phyloP scores from a whole-genome alignment of 2,329 filamentous ascomycete species.

The Stachybotrys chlorohalonatus region DNA sequence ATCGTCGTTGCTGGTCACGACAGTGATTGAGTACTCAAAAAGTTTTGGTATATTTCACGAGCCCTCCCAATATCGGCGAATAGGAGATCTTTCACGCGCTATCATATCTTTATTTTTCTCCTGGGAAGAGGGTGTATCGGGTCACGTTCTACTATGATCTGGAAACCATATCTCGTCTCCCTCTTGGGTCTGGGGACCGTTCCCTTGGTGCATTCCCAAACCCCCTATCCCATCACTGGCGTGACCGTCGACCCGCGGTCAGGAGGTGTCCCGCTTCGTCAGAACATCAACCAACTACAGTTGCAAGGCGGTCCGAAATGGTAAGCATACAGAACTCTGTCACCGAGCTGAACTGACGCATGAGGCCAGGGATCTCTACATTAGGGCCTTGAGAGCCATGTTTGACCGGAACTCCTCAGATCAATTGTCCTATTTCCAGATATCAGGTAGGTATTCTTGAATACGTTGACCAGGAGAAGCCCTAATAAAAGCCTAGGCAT shows the following conservation, averaged over 20 bases:
- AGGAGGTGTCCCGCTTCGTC: constrained; percentile 32
- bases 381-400: constrained; percentile 34
- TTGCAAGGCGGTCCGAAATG: constrained; percentile 31
- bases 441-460: constrained; percentile 28
- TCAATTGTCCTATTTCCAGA: constrained; percentile 39
- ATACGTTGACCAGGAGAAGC: background rate
- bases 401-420: constrained; percentile 31
- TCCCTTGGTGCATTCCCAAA: constrained; percentile 13
- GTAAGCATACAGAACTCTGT: constrained; percentile 17
- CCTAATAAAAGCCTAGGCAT: constrained; percentile 18
- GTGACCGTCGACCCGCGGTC: constrained; percentile 24
- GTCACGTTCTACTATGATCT: constrained; percentile 6
- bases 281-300: constrained; percentile 38
- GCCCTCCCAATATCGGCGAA: background rate
- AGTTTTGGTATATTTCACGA: background rate
- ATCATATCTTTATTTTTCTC: background rate
- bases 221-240: constrained; percentile 26
- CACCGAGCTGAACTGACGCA: background rate
- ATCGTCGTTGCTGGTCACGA: background rate
- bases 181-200: constrained; percentile 15
- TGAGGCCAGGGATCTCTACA: constrained; percentile 35
- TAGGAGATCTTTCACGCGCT: background rate
- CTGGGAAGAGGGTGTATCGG: background rate
- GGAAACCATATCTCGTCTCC: constrained; percentile 9
- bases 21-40: background rate